Conservation (phyloP, 306 rosid genomes). For the Inga leiocalycina region DNA sequence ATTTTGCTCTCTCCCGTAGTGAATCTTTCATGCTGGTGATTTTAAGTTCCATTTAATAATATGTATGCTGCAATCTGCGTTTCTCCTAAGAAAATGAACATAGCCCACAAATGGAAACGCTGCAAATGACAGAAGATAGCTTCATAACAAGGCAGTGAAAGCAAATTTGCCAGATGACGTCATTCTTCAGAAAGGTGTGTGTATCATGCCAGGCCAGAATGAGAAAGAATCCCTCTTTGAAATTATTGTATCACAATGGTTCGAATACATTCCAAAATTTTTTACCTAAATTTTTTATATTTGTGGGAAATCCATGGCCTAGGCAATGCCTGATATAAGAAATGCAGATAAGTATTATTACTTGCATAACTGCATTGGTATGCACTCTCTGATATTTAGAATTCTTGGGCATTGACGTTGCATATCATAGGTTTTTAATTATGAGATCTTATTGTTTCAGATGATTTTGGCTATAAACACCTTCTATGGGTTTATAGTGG, state of each 20-base stretch:
- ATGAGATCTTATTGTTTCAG: conserved; percentile 44
- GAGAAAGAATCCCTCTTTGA: conserved; percentile 7
- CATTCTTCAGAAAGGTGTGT: background rate
- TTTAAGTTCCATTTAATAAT: background rate
- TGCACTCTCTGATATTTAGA: background rate
- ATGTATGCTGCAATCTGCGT: background rate
- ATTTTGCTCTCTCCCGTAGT: no score
- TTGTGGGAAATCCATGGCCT: conserved; percentile 14
- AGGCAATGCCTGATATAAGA: conserved; percentile 5
- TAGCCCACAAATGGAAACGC: conserved; percentile 4
- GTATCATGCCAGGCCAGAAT: background rate
- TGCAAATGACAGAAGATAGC: conserved; percentile 10
- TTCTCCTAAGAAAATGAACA: background rate
- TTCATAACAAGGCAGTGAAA: conserved; percentile 6
- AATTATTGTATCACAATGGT: background rate
- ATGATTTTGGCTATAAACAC: conserved; percentile 87
- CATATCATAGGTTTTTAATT: background rate
- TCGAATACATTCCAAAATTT: background rate
- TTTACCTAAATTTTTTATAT: background rate
- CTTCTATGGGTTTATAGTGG: conserved; percentile 96
- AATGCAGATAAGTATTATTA: background rate
- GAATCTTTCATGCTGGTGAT: no score
- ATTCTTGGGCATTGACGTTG: background rate
- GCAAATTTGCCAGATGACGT: background rate
- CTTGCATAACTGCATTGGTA: background rate